phyloP scores from a whole-genome alignment of 2,329 filamentous ascomycete species.

The Cylindrodendrum hubeiense region DNA sequence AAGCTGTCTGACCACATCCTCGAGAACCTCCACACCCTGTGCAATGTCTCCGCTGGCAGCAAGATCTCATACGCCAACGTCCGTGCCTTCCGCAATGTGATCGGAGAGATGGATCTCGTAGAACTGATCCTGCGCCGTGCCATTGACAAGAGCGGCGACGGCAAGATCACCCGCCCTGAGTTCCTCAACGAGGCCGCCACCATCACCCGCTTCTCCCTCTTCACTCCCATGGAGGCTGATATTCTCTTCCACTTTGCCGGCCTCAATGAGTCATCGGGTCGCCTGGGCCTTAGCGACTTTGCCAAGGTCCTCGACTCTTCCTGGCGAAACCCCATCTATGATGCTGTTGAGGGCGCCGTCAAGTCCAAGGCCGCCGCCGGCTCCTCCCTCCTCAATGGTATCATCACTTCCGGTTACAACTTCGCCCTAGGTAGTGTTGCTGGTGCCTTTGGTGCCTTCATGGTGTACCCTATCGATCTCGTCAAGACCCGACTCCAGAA shows the following conservation, averaged over 20 bases:
- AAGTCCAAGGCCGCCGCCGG: slow-evolving; percentile 46
- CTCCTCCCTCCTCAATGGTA: slow-evolving; percentile 65
- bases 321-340: slow-evolving; percentile 77
- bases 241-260: slow-evolving; percentile 99
- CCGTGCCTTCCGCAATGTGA: slow-evolving; percentile 97
- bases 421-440: slow-evolving; percentile 91
- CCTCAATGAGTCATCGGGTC: slow-evolving; percentile 88
- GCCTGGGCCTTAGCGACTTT: slow-evolving; percentile 86
- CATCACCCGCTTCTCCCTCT: slow-evolving; percentile 92
- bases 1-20: slow-evolving; percentile 98
- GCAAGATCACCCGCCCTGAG: slow-evolving; percentile 93
- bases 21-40: slow-evolving; percentile 89
- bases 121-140: slow-evolving; percentile 93
- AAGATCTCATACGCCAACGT: slow-evolving; percentile 99
- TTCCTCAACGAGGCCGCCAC: slow-evolving; percentile 95
- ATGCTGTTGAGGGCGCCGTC: slow-evolving; percentile 61
- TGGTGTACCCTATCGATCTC: slow-evolving; percentile 99
- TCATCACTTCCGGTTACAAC: slow-evolving; percentile 83
- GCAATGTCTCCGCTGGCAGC: slow-evolving; percentile 91
- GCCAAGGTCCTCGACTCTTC: slow-evolving; percentile 94
- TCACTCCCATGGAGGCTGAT: slow-evolving; percentile 98
- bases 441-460: slow-evolving; percentile 97
- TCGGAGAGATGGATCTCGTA: slow-evolving; percentile 97
- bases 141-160: slow-evolving; percentile 83
- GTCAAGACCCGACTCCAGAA: slow-evolving; percentile 99